These are phyloP conservation scores for Wilhelminamyces savonicus DNA, from an alignment of 805 yeast species.

Conservation along the genomic window DNA sequence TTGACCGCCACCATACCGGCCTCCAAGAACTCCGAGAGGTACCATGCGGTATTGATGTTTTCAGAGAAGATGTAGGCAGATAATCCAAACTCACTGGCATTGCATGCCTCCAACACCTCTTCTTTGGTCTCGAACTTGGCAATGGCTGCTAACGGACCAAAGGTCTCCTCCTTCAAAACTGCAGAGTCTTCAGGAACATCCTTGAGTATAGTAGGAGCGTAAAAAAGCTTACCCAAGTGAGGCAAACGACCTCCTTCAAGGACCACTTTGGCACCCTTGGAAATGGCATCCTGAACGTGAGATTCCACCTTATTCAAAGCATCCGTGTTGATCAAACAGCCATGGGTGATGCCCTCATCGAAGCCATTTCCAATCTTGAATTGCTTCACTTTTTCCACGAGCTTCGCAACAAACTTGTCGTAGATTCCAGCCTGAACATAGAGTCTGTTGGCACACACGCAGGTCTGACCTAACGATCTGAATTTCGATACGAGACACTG, in stretches of 20 bases:
- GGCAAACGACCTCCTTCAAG: slow-evolving; percentile 53
- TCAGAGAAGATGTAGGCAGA: slow-evolving; percentile 70
- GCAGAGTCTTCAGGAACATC: slow-evolving; percentile 52
- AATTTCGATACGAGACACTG: slow-evolving; percentile 63
- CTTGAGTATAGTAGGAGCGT: slow-evolving; percentile 61
- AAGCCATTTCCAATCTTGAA: slow-evolving; percentile 61
- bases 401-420: slow-evolving; percentile 48
- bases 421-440: slow-evolving; percentile 61
- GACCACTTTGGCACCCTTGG: slow-evolving; percentile 58
- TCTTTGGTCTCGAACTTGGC: slow-evolving; percentile 59
- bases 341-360: slow-evolving; percentile 55
- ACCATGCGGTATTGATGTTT: slow-evolving; percentile 47
- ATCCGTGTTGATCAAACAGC: slow-evolving; percentile 63
- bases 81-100: slow-evolving; percentile 63
- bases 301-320: slow-evolving; percentile 55
- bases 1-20: slow-evolving; percentile 82
- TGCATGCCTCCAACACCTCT: slow-evolving; percentile 58
- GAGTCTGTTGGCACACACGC: slow-evolving; percentile 73
- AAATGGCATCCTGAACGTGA: slow-evolving; percentile 62
- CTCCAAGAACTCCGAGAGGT: slow-evolving; percentile 61
- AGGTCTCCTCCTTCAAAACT: slow-evolving; percentile 66
- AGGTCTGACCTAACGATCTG: slow-evolving; percentile 76
- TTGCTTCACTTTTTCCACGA: slow-evolving; percentile 40
- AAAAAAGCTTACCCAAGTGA: slow-evolving; percentile 58
- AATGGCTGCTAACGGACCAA: slow-evolving; percentile 75